A percentile compares a stretch with the other conserved stretches of the same genome.
phyloP scores from a whole-genome alignment of 345 rosid species.

The Boechera stricta region DNA sequence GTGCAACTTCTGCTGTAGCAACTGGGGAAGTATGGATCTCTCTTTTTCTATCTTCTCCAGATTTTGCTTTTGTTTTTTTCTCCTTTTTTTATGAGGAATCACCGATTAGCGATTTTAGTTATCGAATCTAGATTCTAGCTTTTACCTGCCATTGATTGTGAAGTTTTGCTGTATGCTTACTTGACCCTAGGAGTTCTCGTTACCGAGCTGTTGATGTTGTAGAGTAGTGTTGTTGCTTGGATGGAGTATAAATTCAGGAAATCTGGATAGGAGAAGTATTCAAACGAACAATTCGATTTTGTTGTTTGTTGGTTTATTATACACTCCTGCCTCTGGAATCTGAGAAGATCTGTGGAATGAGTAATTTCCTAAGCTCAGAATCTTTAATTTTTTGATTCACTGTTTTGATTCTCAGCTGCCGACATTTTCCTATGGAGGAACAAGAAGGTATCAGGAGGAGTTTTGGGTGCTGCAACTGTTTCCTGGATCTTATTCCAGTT shows the following conservation, averaged over 20 bases:
- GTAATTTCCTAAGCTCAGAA: background rate
- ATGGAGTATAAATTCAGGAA: background rate
- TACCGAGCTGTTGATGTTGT: too few relatives aligned
- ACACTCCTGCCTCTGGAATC: background rate
- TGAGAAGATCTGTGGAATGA: slow-evolving; percentile 14
- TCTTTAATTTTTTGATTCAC: background rate
- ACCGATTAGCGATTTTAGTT: slow-evolving; percentile 10
- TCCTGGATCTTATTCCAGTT: slow-evolving; percentile 82
- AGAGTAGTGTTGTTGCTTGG: background rate
- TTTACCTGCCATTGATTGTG: background rate
- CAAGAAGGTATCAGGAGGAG: slow-evolving; percentile 89
- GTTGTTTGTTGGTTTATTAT: background rate
- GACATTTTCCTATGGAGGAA: slow-evolving; percentile 96
- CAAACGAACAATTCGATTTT: slow-evolving; percentile 10
- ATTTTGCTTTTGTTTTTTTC: background rate
- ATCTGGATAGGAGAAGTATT: background rate
- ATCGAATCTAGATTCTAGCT: slow-evolving; percentile 39
- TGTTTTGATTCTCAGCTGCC: slow-evolving; percentile 55
- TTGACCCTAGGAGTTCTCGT: background rate
- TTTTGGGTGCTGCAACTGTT: slow-evolving; percentile 76
- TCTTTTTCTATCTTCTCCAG: background rate
- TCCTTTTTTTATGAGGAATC: background rate
- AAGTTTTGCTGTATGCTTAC: slow-evolving; percentile 10
- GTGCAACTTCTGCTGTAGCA: too few relatives aligned
- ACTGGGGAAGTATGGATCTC: slow-evolving; percentile 41